Percentiles rank a stretch among this genome's conserved stretches.
Evolutionary conservation across 129 eudicot species (phyloP).

Genomic region (Flaveria robusta): DNA sequence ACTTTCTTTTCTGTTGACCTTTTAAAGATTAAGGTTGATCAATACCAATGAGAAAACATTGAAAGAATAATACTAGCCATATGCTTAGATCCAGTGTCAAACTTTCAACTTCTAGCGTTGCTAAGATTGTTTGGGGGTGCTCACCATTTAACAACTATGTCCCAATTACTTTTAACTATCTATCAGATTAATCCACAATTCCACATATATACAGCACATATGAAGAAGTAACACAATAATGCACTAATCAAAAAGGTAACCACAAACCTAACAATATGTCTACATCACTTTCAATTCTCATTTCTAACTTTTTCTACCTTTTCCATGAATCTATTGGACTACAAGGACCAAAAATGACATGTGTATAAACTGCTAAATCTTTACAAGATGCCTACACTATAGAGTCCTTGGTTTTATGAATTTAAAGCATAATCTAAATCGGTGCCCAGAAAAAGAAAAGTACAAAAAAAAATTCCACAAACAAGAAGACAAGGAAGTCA

Average conservation of each 20-base stretch:
- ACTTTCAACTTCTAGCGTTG: not conserved
- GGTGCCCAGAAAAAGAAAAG: too few species aligned
- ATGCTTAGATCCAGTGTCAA: not conserved
- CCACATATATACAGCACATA: not conserved
- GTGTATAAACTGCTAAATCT: not conserved
- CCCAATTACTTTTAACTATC: slow-evolving; percentile 10
- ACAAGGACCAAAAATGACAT: not conserved
- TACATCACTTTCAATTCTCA: not conserved
- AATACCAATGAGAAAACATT: not conserved
- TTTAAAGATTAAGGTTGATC: slow-evolving; percentile 28
- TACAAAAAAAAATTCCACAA: too few species aligned
- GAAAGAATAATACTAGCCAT: not conserved
- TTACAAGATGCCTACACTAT: not conserved
- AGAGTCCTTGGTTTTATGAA: not conserved
- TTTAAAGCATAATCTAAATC: not conserved
- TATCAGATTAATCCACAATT: not conserved
- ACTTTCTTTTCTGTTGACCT: slow-evolving; percentile 93
- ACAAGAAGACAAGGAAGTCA: too few species aligned
- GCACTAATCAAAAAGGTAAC: not conserved
- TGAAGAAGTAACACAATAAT: not conserved
- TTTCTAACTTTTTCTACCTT: slow-evolving; percentile 6
- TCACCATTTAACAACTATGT: not conserved
- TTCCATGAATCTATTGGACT: not conserved
- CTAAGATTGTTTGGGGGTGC: not conserved
- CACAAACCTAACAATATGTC: not conserved